Base-by-base conservation (phyloP, 257 asterid species). In the Gentiana dahurica region DNA sequence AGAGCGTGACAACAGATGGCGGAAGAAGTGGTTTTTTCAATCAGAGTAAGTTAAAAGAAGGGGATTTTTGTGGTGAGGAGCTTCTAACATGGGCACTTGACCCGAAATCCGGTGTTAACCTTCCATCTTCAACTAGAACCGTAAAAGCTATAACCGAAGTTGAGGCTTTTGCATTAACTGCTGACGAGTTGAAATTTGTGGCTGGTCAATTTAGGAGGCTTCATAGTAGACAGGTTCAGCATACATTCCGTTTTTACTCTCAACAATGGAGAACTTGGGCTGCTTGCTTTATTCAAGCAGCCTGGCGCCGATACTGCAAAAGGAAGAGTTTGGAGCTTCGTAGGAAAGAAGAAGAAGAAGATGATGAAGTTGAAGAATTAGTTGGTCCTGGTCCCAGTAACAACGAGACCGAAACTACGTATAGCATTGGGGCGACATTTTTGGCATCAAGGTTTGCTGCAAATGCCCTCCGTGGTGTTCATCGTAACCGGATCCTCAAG, bases 231-330 rank as follows among this genome's bases (percentile, higher is more conserved):
- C 97, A 92, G 63, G 97, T 92, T n/a, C 98, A 92, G 51, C 98
- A 92, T 79, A 92, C 98, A 0, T 92, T 92, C 79, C 94, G 98
- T 1, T 92, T 92, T 77, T 92, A 92, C 79, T 92, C 98, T 0
- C 97, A 87, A 62, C 98, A 92, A 58, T 92, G 98, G 98, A 74
- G 97, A 55, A 92, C 98, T 1, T 92, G 98, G 98, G 97, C 93
- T 1, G 97, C 98, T 12, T 83, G 94, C 78, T 91, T 87, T 38
- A 85, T 91, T 52, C 98, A 92, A 71, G 95, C 98, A 12, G 98
- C 97, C 0, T 92, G 98, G 98, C 76, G 98, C 4, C 76, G 98
- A 32, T 82, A 92, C 51, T 75, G 86, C 46, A 87, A 80, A 60
- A 75, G 97, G 72, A 92, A 92, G 62, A 49, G 80, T n/a, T 33